These are phyloP conservation scores for Pythium brassicae DNA, from an alignment of 352 stramenopile genomes.

Conservation along the genomic window DNA sequence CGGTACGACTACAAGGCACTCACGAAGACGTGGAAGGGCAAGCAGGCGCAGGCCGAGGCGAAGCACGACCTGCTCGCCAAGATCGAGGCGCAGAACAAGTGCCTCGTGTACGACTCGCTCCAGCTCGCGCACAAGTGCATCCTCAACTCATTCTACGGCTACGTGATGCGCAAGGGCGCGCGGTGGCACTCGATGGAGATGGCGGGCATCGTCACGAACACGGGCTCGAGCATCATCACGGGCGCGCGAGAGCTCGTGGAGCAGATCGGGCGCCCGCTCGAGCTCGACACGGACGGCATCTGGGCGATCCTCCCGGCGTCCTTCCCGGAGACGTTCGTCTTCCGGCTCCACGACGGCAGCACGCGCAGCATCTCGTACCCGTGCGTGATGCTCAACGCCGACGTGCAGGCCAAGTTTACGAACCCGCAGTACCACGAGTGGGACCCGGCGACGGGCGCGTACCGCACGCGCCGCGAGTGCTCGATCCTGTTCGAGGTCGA, in stretches of 20 bases:
- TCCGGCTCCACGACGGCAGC: slow-evolving; percentile 66
- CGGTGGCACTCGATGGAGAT: slow-evolving; percentile 99
- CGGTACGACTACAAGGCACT: slow-evolving; percentile 99
- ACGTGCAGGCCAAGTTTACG: slow-evolving; percentile 98
- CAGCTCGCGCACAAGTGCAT: slow-evolving; percentile 99
- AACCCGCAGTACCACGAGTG: slow-evolving; percentile 95
- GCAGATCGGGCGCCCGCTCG: slow-evolving; percentile 95
- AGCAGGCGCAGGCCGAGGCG: slow-evolving; percentile 70
- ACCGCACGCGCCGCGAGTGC: slow-evolving; percentile 93
- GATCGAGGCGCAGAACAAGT: slow-evolving; percentile 85
- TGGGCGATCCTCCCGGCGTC: slow-evolving; percentile 98
- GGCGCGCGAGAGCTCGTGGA: slow-evolving; percentile 92
- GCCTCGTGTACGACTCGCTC: slow-evolving; percentile 96
- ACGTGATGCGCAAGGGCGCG: slow-evolving; percentile 99
- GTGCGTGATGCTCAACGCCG: slow-evolving; percentile 99
- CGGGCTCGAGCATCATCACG: slow-evolving; percentile 97
- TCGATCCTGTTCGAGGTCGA: slow-evolving; percentile 99
- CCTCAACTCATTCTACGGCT: slow-evolving; percentile 99
- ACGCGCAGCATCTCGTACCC: slow-evolving; percentile 95
- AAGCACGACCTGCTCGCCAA: slow-evolving; percentile 83
- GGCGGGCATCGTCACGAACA: slow-evolving; percentile 99
- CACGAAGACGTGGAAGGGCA: slow-evolving; percentile 94
- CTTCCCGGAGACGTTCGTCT: slow-evolving; percentile 98
- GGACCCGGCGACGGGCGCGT: slow-evolving; percentile 65
- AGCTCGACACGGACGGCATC: slow-evolving; percentile 99